Evolutionary conservation across 805 yeast genomes (phyloP), one percentile per base, ranked within the genome.

Genomic region (Suhomyces canberraensis): DNA sequence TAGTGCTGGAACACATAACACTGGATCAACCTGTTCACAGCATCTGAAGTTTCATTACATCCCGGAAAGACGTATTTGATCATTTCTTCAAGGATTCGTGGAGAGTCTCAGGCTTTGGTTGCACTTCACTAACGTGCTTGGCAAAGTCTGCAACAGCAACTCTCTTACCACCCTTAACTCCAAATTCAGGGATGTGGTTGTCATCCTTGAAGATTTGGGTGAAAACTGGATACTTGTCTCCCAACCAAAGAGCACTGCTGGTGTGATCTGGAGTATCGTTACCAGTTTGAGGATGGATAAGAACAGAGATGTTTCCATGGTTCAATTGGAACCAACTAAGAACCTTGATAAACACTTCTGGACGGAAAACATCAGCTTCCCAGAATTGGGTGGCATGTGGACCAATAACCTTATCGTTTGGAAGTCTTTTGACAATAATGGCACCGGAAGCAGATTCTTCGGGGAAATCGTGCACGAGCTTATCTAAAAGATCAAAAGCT

Each of bases 221-320:
- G 6, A 52, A 31, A 4, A 60, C 25, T 2, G 53, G 52, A 29
- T 54, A 39, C 28, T 43, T 47, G 4, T 47, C 47, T 2, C 64
- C 64, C 25, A 60, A 41, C 66, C 66, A 59, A 8, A 60, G 41
- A 1, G 64, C 64, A 17, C 53, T 40, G 15, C 26, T 22, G 16
- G 64, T 52, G 40, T 60, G 66, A 36, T 60, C 64, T 26, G 27
- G 11, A 4, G 49, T 29, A 33, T 56, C 60, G 30, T 52, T 43
- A 6, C 66, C 66, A 11, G 64, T 58, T 32, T 60, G 64, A 4
- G 64, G 64, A 34, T 59, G 66, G 31, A 60, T 55, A 34, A 59
- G 46, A 5, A 60, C 64, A 17, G 64, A 56, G 19, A 60, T 43
- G 28, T 39, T 46, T 1, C 61, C 62, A 35, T 60, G 66, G 37